Evolutionary conservation across 2,329 filamentous ascomycete genomes (phyloP).

Genomic region (Cercospora nicotianae): DNA sequence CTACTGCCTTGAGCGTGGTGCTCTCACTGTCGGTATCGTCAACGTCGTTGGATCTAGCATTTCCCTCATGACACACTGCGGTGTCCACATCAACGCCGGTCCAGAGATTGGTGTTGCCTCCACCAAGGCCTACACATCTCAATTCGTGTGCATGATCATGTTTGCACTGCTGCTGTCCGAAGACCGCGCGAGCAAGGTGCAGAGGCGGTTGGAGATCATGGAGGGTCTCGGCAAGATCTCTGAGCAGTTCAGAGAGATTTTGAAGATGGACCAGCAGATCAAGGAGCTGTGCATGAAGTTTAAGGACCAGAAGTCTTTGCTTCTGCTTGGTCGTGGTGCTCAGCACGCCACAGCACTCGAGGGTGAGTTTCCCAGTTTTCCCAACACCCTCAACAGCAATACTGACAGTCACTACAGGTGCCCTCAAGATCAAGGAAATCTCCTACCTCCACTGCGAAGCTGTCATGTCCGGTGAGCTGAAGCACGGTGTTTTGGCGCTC

Average conservation of each 20-base stretch:
- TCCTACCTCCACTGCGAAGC: constrained; percentile 99
- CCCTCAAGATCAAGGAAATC: constrained; percentile 99
- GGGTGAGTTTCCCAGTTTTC: constrained; percentile 49
- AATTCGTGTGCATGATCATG: constrained; percentile 99
- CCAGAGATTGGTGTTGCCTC: constrained; percentile 98
- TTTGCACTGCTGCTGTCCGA: constrained; percentile 95
- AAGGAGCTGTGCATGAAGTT: constrained; percentile 93
- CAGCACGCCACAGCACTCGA: constrained; percentile 97
- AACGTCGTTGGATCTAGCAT: constrained; percentile 99
- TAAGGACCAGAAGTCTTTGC: constrained; percentile 94
- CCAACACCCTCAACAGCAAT: not conserved
- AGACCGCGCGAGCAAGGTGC: constrained; percentile 91
- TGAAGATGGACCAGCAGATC: constrained; percentile 88
- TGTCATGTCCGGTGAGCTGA: constrained; percentile 99
- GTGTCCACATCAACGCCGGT: constrained; percentile 99
- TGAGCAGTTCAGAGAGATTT: constrained; percentile 85
- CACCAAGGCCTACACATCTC: constrained; percentile 98
- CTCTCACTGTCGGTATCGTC: constrained; percentile 95
- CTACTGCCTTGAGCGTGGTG: constrained; percentile 97
- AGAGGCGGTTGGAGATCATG: constrained; percentile 93
- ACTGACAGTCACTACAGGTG: constrained; percentile 52
- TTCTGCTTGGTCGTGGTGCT: constrained; percentile 89
- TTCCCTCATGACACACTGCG: constrained; percentile 97
- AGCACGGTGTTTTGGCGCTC: constrained; percentile 95
- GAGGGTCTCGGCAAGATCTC: constrained; percentile 86